A percentile compares a stretch with the other conserved stretches of the same genome.
These are phyloP conservation scores for Beauveria sp. DNA, from an alignment of 2,329 filamentous ascomycete species.

Conservation along the genomic window DNA sequence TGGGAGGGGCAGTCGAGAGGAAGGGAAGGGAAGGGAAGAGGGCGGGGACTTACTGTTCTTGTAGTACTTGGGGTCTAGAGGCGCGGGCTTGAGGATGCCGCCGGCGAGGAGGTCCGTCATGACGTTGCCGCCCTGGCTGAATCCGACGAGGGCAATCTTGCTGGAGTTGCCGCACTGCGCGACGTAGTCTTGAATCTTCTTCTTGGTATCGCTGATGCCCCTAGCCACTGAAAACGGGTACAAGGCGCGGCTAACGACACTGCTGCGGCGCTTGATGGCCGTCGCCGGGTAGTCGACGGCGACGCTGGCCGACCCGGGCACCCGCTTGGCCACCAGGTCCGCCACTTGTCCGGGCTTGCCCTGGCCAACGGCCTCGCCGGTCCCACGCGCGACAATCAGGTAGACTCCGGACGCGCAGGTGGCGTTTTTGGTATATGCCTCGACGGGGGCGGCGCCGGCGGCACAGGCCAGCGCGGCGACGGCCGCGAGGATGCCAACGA, in stretches of 20 bases:
- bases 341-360: conserved; percentile 7
- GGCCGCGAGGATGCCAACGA: neutral
- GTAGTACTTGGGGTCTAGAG: conserved; percentile 5
- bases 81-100: conserved; percentile 12
- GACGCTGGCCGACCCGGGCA: conserved; percentile 11
- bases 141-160: conserved; percentile 12
- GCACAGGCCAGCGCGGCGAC: neutral
- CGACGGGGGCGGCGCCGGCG: neutral
- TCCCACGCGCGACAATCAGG: conserved; percentile 13
- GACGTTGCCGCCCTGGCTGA: conserved; percentile 13
- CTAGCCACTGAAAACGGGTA: conserved; percentile 10
- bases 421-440: neutral
- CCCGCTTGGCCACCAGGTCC: neutral
- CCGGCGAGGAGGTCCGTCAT: conserved; percentile 12
- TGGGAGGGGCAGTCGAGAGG: neutral
- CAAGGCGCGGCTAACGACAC: neutral
- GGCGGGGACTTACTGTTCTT: conserved; percentile 8
- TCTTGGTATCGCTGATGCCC: conserved; percentile 11
- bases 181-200: conserved; percentile 12
- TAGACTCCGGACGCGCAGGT: conserved; percentile 12
- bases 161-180: conserved; percentile 5
- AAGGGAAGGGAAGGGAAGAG: no score
- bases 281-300: conserved; percentile 13
- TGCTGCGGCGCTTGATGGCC: neutral
- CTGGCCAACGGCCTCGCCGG: conserved; percentile 9